A percentile compares a stretch with the other conserved stretches of the same genome.
These are phyloP conservation scores for Dactylonectria macrodidyma DNA, from an alignment of 2,329 filamentous ascomycete genomes.

Conservation along the genomic window DNA sequence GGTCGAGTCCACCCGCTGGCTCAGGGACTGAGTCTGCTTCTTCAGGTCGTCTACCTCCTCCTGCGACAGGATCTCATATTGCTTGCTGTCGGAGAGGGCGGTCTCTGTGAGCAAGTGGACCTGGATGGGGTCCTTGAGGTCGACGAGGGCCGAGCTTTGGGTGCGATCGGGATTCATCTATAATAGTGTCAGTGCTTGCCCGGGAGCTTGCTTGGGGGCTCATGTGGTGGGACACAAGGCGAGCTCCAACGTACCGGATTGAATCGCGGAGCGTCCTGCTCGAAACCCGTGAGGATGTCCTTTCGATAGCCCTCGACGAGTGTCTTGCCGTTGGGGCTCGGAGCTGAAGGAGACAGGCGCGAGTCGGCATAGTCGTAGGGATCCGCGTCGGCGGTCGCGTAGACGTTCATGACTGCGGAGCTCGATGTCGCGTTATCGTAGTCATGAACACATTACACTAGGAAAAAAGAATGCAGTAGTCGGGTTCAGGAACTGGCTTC, in stretches of 20 bases:
- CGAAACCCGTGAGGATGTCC: constrained; percentile 68
- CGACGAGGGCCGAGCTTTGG: constrained; percentile 70
- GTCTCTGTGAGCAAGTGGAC: constrained; percentile 95
- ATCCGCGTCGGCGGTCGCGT: constrained; percentile 52
- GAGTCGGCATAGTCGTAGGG: constrained; percentile 55
- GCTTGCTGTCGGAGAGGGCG: constrained; percentile 88
- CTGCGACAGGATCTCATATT: constrained; percentile 88
- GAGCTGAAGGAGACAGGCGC: constrained; percentile 51
- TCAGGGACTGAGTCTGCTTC: constrained; percentile 83
- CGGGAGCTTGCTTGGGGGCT: background rate
- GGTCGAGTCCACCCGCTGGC: constrained; percentile 84
- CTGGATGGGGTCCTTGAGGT: constrained; percentile 81
- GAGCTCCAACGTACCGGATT: constrained; percentile 67
- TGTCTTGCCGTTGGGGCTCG: constrained; percentile 61
- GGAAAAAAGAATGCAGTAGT: constrained; percentile 21
- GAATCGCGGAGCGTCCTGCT: constrained; percentile 67
- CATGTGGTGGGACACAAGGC: background rate
- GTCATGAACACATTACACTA: constrained; percentile 44
- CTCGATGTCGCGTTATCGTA: constrained; percentile 36
- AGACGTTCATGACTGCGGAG: constrained; percentile 57
- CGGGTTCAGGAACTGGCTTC: constrained; percentile 31
- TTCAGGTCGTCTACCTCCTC: constrained; percentile 94
- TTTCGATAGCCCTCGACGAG: constrained; percentile 73
- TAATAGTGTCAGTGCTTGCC: constrained; percentile 27
- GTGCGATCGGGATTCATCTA: constrained; percentile 67